Conservation (phyloP, 2,329 filamentous ascomycete genomes). For the Neoascochyta sp. region DNA sequence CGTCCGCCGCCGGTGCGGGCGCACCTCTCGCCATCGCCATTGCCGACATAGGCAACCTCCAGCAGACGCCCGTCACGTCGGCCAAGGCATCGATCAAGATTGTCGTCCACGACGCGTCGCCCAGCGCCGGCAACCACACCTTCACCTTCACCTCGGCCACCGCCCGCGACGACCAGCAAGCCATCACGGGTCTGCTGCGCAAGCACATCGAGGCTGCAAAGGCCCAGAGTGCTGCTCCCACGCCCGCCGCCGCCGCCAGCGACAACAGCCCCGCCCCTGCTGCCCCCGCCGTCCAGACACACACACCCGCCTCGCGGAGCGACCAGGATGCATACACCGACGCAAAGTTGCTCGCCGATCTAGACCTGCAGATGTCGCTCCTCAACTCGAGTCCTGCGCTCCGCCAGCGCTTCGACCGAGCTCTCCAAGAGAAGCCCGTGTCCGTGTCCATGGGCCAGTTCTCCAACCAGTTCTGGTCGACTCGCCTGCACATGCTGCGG, state of each 20-base stretch:
- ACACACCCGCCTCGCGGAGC: slow-evolving; percentile 42
- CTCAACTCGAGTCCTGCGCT: slow-evolving; percentile 75
- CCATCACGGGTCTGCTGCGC: slow-evolving; percentile 77
- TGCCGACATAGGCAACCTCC: slow-evolving; percentile 80
- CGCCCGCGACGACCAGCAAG: slow-evolving; percentile 78
- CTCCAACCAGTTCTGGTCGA: slow-evolving; percentile 91
- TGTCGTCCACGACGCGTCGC: slow-evolving; percentile 64
- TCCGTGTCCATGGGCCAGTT: slow-evolving; percentile 77
- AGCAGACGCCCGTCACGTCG: slow-evolving; percentile 85
- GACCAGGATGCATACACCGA: slow-evolving; percentile 75
- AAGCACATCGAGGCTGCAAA: slow-evolving; percentile 70
- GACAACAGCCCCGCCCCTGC: slow-evolving; percentile 15
- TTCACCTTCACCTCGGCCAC: slow-evolving; percentile 85
- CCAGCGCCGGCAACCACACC: slow-evolving; percentile 67
- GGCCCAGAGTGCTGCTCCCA: slow-evolving; percentile 38
- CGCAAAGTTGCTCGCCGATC: slow-evolving; percentile 69
- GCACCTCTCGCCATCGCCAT: slow-evolving; percentile 68
- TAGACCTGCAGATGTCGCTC: slow-evolving; percentile 80
- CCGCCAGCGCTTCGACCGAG: slow-evolving; percentile 82
- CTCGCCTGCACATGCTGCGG: slow-evolving; percentile 77
- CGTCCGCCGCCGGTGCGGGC: slow-evolving; percentile 60
- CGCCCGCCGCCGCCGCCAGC: slow-evolving; percentile 27
- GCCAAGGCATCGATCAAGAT: slow-evolving; percentile 94
- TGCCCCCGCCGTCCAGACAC: slow-evolving; percentile 70
- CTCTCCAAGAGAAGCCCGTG: slow-evolving; percentile 76